phyloP scores from a whole-genome alignment of 2,329 filamentous ascomycete species.

The Venturia oleaginea region DNA sequence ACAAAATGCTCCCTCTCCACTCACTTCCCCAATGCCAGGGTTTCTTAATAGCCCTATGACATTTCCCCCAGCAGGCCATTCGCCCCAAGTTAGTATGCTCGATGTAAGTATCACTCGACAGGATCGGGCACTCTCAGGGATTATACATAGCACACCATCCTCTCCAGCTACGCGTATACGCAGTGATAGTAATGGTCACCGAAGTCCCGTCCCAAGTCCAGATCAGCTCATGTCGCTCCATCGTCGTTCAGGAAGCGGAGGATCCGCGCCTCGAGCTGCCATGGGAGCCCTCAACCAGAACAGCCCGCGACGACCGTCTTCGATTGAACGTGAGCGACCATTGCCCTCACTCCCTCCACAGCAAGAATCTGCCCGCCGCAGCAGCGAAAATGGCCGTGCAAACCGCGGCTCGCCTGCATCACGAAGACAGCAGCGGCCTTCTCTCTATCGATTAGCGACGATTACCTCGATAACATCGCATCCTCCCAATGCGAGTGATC shows the following conservation, averaged over 20 bases:
- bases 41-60: constrained; percentile 5
- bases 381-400: not conserved
- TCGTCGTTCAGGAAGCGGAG: constrained; percentile 10
- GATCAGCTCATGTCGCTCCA: not conserved
- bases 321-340: not conserved
- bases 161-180: constrained; percentile 1
- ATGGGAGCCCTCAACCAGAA: not conserved
- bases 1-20: not conserved
- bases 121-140: not conserved
- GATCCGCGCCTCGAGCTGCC: constrained; percentile 3
- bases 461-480: constrained; percentile 7
- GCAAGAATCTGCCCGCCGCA: not conserved
- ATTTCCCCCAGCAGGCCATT: not conserved
- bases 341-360: not conserved
- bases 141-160: not conserved
- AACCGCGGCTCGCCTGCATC: not conserved
- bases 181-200: not conserved
- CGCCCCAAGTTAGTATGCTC: not conserved
- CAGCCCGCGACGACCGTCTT: not conserved
- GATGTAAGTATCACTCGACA: not conserved
- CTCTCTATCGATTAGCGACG: constrained; percentile 7
- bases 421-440: constrained; percentile 2
- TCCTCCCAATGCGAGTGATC: not conserved
- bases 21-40: not conserved
- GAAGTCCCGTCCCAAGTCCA: constrained; percentile 2